A percentile compares a stretch with the other conserved stretches of the same genome.
Evolutionary conservation across 2,329 filamentous ascomycete species (phyloP).

Genomic region (Aspergillus sp.): DNA sequence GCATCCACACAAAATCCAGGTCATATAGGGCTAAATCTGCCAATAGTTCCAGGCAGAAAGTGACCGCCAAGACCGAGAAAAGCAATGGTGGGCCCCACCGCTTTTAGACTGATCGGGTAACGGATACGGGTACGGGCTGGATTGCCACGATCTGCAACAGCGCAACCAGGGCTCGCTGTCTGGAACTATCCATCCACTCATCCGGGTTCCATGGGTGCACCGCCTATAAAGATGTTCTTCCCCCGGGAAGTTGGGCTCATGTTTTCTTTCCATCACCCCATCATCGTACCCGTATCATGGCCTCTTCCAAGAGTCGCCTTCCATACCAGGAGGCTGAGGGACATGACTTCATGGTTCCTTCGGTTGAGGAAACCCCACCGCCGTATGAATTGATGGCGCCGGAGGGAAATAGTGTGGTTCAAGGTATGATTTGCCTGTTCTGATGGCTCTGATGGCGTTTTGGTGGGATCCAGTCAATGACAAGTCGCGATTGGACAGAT

Average conservation of each 20-base stretch:
- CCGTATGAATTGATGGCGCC: background rate
- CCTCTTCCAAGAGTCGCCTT: background rate
- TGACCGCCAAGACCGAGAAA: too few species aligned
- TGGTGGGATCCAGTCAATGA: background rate
- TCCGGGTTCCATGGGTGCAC: too few species aligned
- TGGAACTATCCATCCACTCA: too few species aligned
- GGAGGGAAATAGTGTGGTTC: background rate
- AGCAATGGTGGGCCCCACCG: background rate
- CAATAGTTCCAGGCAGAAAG: too few species aligned
- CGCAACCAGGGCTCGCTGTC: too few species aligned
- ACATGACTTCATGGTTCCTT: too few species aligned
- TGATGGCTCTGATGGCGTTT: background rate
- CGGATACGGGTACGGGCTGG: background rate
- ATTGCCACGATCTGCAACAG: background rate
- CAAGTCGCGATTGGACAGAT: constrained; percentile 2
- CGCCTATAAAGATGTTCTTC: background rate
- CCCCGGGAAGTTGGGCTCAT: background rate
- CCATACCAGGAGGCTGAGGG: background rate
- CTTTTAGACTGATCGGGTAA: background rate
- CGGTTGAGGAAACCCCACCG: background rate
- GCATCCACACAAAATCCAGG: too few species aligned
- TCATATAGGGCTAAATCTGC: too few species aligned
- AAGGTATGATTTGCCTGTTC: background rate
- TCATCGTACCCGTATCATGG: background rate
- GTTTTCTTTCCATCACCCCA: too few species aligned